Evolutionary conservation across 1,284 basidiomycete genomes (phyloP), one percentile per base, ranked within the genome.

Genomic region (Microbotryum scabiosae): DNA sequence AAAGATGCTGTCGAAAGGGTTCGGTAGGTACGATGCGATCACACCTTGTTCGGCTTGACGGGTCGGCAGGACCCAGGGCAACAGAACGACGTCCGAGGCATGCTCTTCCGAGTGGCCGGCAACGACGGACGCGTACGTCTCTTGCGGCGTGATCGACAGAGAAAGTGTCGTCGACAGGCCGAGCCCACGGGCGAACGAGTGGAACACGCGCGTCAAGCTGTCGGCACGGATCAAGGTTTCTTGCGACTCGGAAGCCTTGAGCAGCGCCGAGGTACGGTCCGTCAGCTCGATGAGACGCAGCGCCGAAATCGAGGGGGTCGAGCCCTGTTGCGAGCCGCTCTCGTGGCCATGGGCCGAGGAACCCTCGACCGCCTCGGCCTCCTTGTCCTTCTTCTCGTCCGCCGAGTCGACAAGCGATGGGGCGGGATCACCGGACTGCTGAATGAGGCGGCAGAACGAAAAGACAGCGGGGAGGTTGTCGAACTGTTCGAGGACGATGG

Each of bases 241-340:
- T 58, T 87, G 84, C 1, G 81, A 82, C 41, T 84, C 84, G 56
- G 88, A 84, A 2, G 87, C 87, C 71, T 84, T 85, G 76, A 94
- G 82, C 32, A 94, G 85, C 0, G 87, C 88, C 10, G 87, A 90
- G 1, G 89, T 88, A 65, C 91, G 85, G 56, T 86, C 85, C 9
- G 89, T 88, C 57, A 96, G 80, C 73, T 93, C 91, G 68, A 93
- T 83, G n/a, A 94, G 81, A 54, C 90, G 87, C 14, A 93, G 80
- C 0, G 86, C 54, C 28, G 62, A 56, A 52, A 61, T 52, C 23
- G 56, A 44, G 32, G 54, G 25, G 32, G 51, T 26, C 5, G 57
- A 6, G 32, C 47, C 52, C 32, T 21, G 47, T 28, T 49, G 30
- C 54, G 21, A 28, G 32, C 6, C 25, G 25, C 7, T 41, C n/a